Base-by-base conservation (phyloP, 2,329 filamentous ascomycete genomes). In the Purpureocillium takamizusanense region DNA sequence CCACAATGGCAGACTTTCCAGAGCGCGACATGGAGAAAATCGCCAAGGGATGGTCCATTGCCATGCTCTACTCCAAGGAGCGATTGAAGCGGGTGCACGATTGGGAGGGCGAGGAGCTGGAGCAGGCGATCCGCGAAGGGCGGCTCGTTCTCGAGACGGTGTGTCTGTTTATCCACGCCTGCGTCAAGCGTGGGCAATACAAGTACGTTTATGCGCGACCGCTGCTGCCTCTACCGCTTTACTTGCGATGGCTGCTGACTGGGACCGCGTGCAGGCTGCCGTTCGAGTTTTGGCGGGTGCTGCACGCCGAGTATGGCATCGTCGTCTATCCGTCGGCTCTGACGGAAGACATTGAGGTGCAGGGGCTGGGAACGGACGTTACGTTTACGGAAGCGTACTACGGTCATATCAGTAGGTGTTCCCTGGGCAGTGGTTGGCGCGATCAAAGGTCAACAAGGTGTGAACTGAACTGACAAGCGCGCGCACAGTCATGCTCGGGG, bases 311-410 rank as follows among this genome's bases (percentile, higher is more conserved):
- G 36, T 64, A 61, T 21, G 61, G 61, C 30, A 64, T 64, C 32
- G 46, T 64, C n/a, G 56, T 64, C 16, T 64, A 63, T 37, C 61
- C 61, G 3, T 62, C 60, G 1, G 61, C 61, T 4, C 46, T 64
- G 40, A 60, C 54, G 9, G 61, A 63, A 39, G 50, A 57, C 7
- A 46, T 63, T 18, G 54, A 59, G 17, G 41, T 57, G 9, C 47
- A 46, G 7, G 60, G 57, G 0, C 35, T 64, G 29, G 56, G 51
- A 1, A 43, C 51, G 3, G 57, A 61, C 7, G 48, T 56, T 3
- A 63, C 60, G 1, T 64, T 60, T 43, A 59, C 60, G 12, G 60
- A 63, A 28, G 57, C 55, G 1, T 64, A 64, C 33, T 39, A 48
- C 7, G 56, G 55, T 2, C 61, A 64, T 32, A 59, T 64, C 1